These are phyloP conservation scores for Aureococcus anophagefferens DNA, from an alignment of 108 stramenopile genomes.

Conservation along the genomic window DNA sequence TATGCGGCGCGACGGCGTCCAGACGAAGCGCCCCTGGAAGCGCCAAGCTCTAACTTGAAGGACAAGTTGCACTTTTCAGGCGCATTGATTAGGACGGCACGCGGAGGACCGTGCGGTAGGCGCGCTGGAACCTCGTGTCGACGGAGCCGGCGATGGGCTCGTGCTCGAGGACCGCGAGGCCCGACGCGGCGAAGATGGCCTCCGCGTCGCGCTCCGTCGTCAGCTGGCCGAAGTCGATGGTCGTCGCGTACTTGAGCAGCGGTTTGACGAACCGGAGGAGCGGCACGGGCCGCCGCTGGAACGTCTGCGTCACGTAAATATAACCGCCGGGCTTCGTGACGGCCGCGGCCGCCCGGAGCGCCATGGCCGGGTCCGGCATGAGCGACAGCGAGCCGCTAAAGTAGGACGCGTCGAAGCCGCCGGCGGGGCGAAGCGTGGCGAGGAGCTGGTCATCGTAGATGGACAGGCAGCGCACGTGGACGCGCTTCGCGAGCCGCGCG, in stretches of 20 bases:
- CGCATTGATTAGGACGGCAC: too few relatives aligned
- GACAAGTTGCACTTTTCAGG: too few relatives aligned
- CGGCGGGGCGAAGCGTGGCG: conserved; percentile 3
- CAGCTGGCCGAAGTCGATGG: conserved; percentile 59
- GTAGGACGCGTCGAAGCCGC: conserved; percentile 50
- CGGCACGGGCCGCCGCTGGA: conserved; percentile 43
- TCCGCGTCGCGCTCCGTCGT: conserved; percentile 34
- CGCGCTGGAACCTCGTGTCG: conserved; percentile 47
- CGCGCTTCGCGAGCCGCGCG: conserved; percentile 20
- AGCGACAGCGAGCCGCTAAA: conserved; percentile 57
- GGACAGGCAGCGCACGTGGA: conserved; percentile 34
- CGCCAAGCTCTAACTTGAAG: too few relatives aligned
- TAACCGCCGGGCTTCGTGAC: conserved; percentile 24
- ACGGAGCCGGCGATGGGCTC: conserved; percentile 39
- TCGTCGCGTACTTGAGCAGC: conserved; percentile 51
- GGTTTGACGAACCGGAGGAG: conserved; percentile 45
- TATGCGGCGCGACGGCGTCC: too few relatives aligned
- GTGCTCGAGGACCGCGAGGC: conserved; percentile 36
- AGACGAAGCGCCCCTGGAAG: too few relatives aligned
- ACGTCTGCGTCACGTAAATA: conserved; percentile 61
- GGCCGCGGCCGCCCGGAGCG: conserved; percentile 24
- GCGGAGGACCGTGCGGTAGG: conserved; percentile 35
- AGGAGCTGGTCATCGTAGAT: conserved; percentile 26
- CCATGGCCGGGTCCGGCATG: conserved; percentile 48
- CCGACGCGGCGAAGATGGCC: conserved; percentile 24